Evolutionary conservation across 2,329 filamentous ascomycete genomes (phyloP).

Genomic region (Scopulariopsis brevicaulis): DNA sequence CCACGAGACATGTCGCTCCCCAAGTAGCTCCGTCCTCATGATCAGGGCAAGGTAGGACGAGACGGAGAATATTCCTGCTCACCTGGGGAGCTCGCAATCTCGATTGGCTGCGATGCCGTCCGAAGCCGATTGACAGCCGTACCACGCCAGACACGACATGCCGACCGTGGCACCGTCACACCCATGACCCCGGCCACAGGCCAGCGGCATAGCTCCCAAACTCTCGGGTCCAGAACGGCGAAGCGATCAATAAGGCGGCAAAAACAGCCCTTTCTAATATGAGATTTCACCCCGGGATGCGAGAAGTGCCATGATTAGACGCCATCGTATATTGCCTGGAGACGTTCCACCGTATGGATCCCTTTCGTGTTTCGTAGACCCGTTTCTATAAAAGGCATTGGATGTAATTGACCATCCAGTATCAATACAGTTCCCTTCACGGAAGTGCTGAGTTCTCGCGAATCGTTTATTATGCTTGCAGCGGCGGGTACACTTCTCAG

Average conservation of each 20-base stretch:
- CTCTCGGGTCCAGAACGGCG: neutral
- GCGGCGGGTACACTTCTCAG: too few relatives aligned
- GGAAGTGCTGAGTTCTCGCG: too few relatives aligned
- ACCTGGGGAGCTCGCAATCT: neutral
- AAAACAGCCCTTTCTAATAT: neutral
- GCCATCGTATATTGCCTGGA: neutral
- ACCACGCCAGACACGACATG: neutral
- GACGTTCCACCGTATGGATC: neutral
- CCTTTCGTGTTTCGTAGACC: neutral
- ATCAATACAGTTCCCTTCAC: neutral
- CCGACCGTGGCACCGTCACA: neutral
- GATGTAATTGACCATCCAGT: neutral
- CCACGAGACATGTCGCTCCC: neutral
- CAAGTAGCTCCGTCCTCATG: neutral
- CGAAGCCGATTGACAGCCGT: neutral
- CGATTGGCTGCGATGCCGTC: neutral
- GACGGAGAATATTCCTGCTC: neutral
- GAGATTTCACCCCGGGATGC: neutral
- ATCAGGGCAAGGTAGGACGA: neutral
- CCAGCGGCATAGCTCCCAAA: neutral
- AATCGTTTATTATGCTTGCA: too few relatives aligned
- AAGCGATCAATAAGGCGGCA: neutral
- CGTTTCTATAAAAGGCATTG: neutral
- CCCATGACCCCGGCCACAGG: neutral
- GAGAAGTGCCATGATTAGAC: neutral